phyloP scores from a whole-genome alignment of 2,329 filamentous ascomycete genomes.

The Bipolaris cookei region DNA sequence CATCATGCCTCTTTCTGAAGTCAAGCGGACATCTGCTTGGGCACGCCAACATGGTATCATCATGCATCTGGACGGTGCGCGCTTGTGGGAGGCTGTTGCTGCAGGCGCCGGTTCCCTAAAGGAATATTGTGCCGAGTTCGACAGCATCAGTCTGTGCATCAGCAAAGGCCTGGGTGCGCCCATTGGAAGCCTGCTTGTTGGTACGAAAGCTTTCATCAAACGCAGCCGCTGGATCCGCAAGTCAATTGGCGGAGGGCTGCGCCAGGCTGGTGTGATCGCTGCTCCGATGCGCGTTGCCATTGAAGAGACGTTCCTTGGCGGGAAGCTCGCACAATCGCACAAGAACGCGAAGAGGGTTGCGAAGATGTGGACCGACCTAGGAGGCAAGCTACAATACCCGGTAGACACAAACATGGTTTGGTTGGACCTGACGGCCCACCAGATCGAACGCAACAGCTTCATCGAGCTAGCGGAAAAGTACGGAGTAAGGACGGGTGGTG shows the following conservation, averaged over 20 bases:
- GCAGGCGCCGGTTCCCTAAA: conserved; percentile 70
- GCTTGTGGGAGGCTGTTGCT: conserved; percentile 81
- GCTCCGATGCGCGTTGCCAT: conserved; percentile 78
- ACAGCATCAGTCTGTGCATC: conserved; percentile 79
- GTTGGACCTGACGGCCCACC: conserved; percentile 72
- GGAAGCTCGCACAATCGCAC: conserved; percentile 67
- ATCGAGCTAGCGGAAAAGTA: conserved; percentile 62
- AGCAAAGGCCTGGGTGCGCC: conserved; percentile 84
- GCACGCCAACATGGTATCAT: conserved; percentile 66
- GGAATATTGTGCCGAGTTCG: conserved; percentile 72
- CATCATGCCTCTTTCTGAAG: conserved; percentile 77
- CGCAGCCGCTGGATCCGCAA: conserved; percentile 79
- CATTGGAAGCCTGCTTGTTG: conserved; percentile 76
- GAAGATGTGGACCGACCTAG: conserved; percentile 70
- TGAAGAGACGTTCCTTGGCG: conserved; percentile 77
- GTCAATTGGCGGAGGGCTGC: conserved; percentile 77
- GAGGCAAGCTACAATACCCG: conserved; percentile 71
- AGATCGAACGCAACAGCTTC: conserved; percentile 60
- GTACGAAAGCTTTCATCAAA: conserved; percentile 64
- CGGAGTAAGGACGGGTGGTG: conserved; percentile 63
- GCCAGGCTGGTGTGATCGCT: conserved; percentile 77
- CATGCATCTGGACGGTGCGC: conserved; percentile 79
- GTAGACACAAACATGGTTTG: conserved; percentile 94
- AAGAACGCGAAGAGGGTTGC: conserved; percentile 67
- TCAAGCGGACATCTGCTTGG: conserved; percentile 72